Conservation (phyloP, 2,329 filamentous ascomycete genomes). For the Fusarium sp. region DNA sequence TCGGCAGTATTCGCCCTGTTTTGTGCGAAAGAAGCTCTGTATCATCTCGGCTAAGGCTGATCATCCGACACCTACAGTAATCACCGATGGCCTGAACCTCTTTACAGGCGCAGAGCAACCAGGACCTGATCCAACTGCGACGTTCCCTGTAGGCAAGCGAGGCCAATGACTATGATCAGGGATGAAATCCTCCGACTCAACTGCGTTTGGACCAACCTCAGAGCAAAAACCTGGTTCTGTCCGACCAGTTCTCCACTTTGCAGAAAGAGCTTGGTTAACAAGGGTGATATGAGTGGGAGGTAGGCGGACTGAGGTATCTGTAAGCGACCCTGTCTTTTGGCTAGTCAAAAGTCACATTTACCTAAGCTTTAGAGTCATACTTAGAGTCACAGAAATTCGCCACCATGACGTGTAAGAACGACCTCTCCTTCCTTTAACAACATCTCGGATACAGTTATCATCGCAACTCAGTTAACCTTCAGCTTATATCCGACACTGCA, state of each 20-base stretch:
- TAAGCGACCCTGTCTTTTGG: rapidly evolving
- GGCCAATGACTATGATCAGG: not conserved
- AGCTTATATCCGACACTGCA: not conserved
- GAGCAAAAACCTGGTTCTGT: not conserved
- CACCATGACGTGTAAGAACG: not conserved
- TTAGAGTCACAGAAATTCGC: not conserved
- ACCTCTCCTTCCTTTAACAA: rapidly evolving
- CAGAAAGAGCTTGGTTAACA: not conserved
- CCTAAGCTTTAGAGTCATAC: not conserved
- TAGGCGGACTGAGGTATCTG: not conserved
- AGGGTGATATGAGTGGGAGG: rapidly evolving
- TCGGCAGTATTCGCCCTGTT: not conserved
- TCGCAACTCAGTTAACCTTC: too few relatives aligned
- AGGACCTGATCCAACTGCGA: too few relatives aligned
- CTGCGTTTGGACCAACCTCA: not conserved
- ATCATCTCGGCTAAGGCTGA: not conserved
- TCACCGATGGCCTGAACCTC: not conserved
- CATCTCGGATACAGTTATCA: too few relatives aligned
- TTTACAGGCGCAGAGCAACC: not conserved
- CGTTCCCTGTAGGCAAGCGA: too few relatives aligned
- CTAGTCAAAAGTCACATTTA: not conserved
- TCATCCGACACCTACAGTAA: not conserved
- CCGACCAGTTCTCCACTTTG: rapidly evolving
- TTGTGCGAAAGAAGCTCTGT: not conserved
- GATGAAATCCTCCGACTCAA: not conserved